phyloP scores from a whole-genome alignment of 2,329 filamentous ascomycete genomes.

The Coniella lustricola region DNA sequence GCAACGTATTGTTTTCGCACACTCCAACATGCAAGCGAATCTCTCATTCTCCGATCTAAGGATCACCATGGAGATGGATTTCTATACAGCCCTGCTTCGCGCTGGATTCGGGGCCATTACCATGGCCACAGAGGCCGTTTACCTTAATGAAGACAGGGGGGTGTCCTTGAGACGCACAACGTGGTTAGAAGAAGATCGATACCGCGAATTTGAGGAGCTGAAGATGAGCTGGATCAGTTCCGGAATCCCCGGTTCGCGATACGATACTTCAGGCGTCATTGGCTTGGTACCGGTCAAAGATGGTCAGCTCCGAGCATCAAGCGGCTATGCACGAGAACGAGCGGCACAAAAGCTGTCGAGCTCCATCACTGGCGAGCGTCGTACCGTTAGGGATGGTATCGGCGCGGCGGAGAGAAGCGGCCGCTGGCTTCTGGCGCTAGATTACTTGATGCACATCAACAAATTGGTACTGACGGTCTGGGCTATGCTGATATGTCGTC shows the following conservation, averaged over 20 bases:
- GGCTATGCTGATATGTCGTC: conserved; percentile 45
- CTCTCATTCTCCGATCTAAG: conserved; percentile 75
- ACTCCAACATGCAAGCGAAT: conserved; percentile 87
- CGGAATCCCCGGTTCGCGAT: conserved; percentile 39
- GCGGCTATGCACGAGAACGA: conserved; percentile 63
- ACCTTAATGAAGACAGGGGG: conserved; percentile 78
- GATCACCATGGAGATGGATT: conserved; percentile 84
- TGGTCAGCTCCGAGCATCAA: conserved; percentile 35
- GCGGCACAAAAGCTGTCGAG: conserved; percentile 53
- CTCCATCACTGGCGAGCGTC: conserved; percentile 37
- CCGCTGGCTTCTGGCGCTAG: conserved; percentile 68
- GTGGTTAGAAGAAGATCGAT: conserved; percentile 85
- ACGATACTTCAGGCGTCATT: conserved; percentile 47
- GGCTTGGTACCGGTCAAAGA: conserved; percentile 49
- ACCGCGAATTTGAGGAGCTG: conserved; percentile 65
- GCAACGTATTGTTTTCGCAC: conserved; percentile 63
- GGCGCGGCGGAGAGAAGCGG: conserved; percentile 73
- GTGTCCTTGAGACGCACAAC: conserved; percentile 71
- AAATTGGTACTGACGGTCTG: conserved; percentile 54
- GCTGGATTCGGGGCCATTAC: conserved; percentile 84
- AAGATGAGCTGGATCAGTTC: conserved; percentile 44
- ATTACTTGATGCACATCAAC: conserved; percentile 70
- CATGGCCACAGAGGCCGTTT: conserved; percentile 92
- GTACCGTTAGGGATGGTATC: conserved; percentile 54
- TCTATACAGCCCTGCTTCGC: conserved; percentile 83